phyloP scores from a whole-genome alignment of 768 basidiomycete genomes.

The Phylloporus arenicola region DNA sequence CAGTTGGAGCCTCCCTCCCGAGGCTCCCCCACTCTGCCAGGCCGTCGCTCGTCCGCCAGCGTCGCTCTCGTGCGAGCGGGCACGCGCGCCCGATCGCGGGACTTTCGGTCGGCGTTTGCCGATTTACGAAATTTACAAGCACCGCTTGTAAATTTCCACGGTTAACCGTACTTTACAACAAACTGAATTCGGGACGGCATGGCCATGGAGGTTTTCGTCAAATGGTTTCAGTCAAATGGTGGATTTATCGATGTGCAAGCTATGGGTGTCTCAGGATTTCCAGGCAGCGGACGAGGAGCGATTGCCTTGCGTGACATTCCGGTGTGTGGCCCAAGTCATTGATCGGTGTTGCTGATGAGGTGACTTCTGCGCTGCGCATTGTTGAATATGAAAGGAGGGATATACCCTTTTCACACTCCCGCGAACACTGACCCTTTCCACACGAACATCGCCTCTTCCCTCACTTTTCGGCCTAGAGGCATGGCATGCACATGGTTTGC shows the following conservation, averaged over 20 bases:
- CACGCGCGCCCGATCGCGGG: no score
- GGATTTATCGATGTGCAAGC: slow-evolving; percentile 44
- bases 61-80: no score
- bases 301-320: slow-evolving; percentile 70
- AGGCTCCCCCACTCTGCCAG: no score
- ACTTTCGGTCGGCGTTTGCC: no score
- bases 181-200: not conserved
- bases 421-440: slow-evolving; percentile 68
- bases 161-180: not conserved
- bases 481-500: slow-evolving; percentile 59
- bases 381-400: slow-evolving; percentile 47
- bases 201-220: slow-evolving; percentile 33
- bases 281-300: slow-evolving; percentile 66
- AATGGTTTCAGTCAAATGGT: slow-evolving; percentile 55
- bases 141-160: no score
- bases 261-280: slow-evolving; percentile 42
- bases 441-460: slow-evolving; percentile 66
- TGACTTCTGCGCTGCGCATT: not conserved
- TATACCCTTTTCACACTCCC: slow-evolving; percentile 81
- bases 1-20: no score
- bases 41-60: no score
- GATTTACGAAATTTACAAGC: no score
- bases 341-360: not conserved
- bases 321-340: slow-evolving; percentile 35
- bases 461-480: slow-evolving; percentile 49